Evolutionary conservation across 2,329 filamentous ascomycete species (phyloP), one percentile per base, ranked within the genome.

Genomic region (Metarhizium guizhouense): DNA sequence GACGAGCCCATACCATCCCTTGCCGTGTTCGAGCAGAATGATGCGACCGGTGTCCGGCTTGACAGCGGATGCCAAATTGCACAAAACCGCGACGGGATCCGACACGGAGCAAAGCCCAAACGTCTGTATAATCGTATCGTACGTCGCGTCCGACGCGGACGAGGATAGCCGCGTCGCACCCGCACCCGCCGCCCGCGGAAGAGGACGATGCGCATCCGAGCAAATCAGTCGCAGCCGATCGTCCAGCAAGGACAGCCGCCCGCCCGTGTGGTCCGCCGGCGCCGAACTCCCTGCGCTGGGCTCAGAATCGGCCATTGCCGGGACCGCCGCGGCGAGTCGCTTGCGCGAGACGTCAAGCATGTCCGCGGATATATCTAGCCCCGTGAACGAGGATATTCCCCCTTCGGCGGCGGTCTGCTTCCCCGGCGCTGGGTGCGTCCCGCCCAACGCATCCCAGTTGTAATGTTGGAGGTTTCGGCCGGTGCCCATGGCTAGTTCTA

Each of bases 41-140:
- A 86, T 85, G 45, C 80, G 75, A 8, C 83, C 83, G 8, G 77
- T 79, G 4, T 73, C 74, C 13, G 81, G 82, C 59, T 74, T 74
- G 2, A 85, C 67, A 16, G 68, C 70, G 8, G 71, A 66, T 1
- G 81, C 81, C 63, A 86, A 72, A 65, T 80, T 79, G 53, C 70
- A 66, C 20, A 86, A 66, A 20, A 86, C 72, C 32, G 65, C 66
- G 10, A 77, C 73, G 1, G 83, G 83, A 63, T 84, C 77, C 4
- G 73, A 72, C 3, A 85, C 82, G 62, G 79, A 83, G 69, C 83
- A 86, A 30, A 86, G 74, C 4, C 82, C 83, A 68, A 86, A 86
- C 0, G 82, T 84, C 64, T 86, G 82, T 34, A 86, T 65, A 42
- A 86, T 70, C 2, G 82, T 85, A 68, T 86, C 83, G 69, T 85